Percentiles rank a stretch among this genome's conserved stretches.
Evolutionary conservation across 1,284 basidiomycete genomes (phyloP).

Genomic region (Sporisorium scitamineum): DNA sequence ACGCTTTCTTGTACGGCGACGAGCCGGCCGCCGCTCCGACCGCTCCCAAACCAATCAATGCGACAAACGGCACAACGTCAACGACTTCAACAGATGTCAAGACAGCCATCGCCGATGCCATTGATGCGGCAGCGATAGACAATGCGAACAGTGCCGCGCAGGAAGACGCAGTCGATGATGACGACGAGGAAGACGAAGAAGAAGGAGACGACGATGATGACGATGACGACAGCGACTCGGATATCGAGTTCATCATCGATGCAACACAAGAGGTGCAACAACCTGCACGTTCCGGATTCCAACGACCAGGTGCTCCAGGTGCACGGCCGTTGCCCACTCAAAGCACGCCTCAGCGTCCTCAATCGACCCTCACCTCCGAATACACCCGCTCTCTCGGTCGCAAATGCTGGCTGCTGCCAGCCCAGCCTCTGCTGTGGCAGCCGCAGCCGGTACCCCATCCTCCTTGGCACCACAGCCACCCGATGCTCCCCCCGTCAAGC

Average conservation of each 20-base stretch:
- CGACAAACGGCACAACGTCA: slow-evolving; percentile 10
- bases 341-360: slow-evolving; percentile 45
- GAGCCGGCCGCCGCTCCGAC: slow-evolving; percentile 26
- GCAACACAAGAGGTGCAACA: slow-evolving; percentile 50
- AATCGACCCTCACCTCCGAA: slow-evolving; percentile 84
- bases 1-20: slow-evolving; percentile 59
- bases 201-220: slow-evolving; percentile 63
- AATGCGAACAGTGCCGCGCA: slow-evolving; percentile 68
- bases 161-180: slow-evolving; percentile 68
- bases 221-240: slow-evolving; percentile 71
- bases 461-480: slow-evolving; percentile 3
- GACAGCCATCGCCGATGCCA: background rate
- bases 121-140: slow-evolving; percentile 56
- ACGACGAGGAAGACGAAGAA: slow-evolving; percentile 64
- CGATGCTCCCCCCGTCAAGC: slow-evolving; percentile 23
- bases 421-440: slow-evolving; percentile 23
- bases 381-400: slow-evolving; percentile 84
- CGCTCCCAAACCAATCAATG: slow-evolving; percentile 9
- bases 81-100: background rate
- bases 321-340: slow-evolving; percentile 28
- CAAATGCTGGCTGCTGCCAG: slow-evolving; percentile 64
- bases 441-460: slow-evolving; percentile 20
- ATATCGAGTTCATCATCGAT: slow-evolving; percentile 70
- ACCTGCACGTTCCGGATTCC: slow-evolving; percentile 46
- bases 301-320: slow-evolving; percentile 19